Evolutionary conservation across 2,329 filamentous ascomycete species (phyloP).

Genomic region (Epichloe sylvatica): DNA sequence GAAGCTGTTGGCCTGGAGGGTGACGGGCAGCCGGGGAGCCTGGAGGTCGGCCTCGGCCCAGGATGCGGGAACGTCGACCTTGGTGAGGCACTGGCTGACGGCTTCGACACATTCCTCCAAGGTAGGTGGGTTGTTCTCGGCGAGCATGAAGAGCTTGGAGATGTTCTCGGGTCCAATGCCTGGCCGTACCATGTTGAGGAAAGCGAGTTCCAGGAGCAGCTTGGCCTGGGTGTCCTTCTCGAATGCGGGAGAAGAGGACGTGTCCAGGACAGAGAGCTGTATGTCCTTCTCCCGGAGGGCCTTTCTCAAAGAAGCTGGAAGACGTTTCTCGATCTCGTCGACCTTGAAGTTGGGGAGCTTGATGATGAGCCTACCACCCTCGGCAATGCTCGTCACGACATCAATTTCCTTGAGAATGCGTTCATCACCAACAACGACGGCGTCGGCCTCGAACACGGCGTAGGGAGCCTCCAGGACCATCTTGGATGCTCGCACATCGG

Average conservation of each 20-base stretch:
- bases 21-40: conserved; percentile 40
- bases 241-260: conserved; percentile 52
- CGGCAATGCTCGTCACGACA: conserved; percentile 54
- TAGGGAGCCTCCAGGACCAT: conserved; percentile 77
- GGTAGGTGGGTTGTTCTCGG: conserved; percentile 38
- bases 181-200: conserved; percentile 63
- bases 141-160: conserved; percentile 49
- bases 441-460: conserved; percentile 62
- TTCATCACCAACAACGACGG: conserved; percentile 64
- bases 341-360: conserved; percentile 69
- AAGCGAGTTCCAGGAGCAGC: conserved; percentile 64
- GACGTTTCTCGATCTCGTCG: conserved; percentile 78
- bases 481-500: conserved; percentile 71
- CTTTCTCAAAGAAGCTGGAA: conserved; percentile 58
- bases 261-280: conserved; percentile 62
- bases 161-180: conserved; percentile 47
- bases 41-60: conserved; percentile 53
- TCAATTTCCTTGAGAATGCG: conserved; percentile 69
- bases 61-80: conserved; percentile 61
- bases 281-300: conserved; percentile 55
- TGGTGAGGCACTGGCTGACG: conserved; percentile 54
- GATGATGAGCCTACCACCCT: conserved; percentile 58
- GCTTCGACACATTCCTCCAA: conserved; percentile 48
- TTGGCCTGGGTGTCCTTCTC: conserved; percentile 52
- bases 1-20: conserved; percentile 70